Percentiles rank a stretch among this genome's conserved stretches.
Evolutionary conservation across 805 yeast species (phyloP).

Genomic region (Lipomyces spencermartinsiae): DNA sequence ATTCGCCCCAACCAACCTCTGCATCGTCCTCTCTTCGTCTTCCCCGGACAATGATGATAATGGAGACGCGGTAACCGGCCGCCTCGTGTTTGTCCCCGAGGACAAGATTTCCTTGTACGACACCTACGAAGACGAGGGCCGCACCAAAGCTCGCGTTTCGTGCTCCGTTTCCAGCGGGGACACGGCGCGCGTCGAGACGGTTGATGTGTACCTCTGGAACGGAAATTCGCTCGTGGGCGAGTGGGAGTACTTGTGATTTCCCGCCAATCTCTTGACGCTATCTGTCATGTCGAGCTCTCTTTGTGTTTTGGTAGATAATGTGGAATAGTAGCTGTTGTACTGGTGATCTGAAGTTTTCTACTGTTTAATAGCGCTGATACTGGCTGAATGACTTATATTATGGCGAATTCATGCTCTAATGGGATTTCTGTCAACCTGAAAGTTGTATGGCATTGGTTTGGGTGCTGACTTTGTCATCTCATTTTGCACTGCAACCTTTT

Average conservation of each 20-base stretch:
- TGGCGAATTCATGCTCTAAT: background rate
- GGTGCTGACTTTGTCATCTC: background rate
- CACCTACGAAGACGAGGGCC: conserved; percentile 32
- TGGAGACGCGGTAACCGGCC: conserved; percentile 10
- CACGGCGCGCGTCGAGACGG: background rate
- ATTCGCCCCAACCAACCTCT: conserved; percentile 18
- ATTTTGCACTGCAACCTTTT: background rate
- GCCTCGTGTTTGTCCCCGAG: conserved; percentile 9
- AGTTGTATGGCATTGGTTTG: background rate
- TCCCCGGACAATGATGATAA: background rate
- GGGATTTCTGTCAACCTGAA: background rate
- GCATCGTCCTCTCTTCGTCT: conserved; percentile 5
- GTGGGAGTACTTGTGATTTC: conserved; percentile 15
- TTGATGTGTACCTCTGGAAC: conserved; percentile 27
- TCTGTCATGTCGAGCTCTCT: background rate
- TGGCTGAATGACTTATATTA: background rate
- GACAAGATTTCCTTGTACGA: conserved; percentile 12
- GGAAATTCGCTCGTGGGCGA: conserved; percentile 33
- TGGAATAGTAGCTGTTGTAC: background rate
- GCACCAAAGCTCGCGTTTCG: conserved; percentile 15
- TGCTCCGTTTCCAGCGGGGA: conserved; percentile 14
- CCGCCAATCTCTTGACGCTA: background rate
- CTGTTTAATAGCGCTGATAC: background rate
- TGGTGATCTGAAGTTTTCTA: background rate
- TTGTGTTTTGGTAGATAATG: background rate